Base-by-base conservation (phyloP, 495 filamentous ascomycete genomes). In the Trichoderma virens region DNA sequence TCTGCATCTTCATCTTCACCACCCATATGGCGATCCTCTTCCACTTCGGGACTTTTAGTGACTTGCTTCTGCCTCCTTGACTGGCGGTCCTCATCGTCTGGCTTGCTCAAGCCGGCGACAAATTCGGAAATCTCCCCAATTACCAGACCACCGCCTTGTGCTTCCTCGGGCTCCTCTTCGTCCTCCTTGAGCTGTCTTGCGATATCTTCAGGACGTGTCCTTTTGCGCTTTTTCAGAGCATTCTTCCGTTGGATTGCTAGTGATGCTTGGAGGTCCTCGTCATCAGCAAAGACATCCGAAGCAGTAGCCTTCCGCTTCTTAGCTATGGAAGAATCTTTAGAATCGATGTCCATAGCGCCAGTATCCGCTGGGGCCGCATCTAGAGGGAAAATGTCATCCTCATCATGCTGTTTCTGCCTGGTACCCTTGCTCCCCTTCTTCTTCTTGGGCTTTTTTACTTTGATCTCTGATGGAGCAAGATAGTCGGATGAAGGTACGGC, bases 111-210 rank as follows among this genome's bases (percentile, higher is more conserved):
- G 67, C 91, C 90, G 23, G 91, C 87, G 30, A 98, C 90, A 71
- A 98, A 98, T 66, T 96, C 92, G 3, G 91, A 89, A 16, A 93
- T 97, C 71, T 98, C 93, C 67, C 97, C 92, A 64, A 98, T 91
- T 16, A 98, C 82, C 13, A 97, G 79, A 32, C 93, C 93, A 18
- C 82, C 84, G 30, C 85, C 86, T 65, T 87, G 84, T 20, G 80
- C 80, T 28, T 75, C 78, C 1, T 75, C 79, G 27, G 80, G 82
- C 72, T 95, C 89, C 72, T 96, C 90, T 62, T 85, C 82, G 71
- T 96, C 89, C 72, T 96, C 90, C 63, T 85, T 83, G 32, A 98
- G 77, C 67, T 92, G 89, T 59, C 85, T 83, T 14, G 91, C 93
- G 67, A 98, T 79, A 67, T 98, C 93, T 70, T 92, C 91, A 1